Base-by-base conservation (phyloP, 108 stramenopile species). In the Cyclotella kingstonii region DNA sequence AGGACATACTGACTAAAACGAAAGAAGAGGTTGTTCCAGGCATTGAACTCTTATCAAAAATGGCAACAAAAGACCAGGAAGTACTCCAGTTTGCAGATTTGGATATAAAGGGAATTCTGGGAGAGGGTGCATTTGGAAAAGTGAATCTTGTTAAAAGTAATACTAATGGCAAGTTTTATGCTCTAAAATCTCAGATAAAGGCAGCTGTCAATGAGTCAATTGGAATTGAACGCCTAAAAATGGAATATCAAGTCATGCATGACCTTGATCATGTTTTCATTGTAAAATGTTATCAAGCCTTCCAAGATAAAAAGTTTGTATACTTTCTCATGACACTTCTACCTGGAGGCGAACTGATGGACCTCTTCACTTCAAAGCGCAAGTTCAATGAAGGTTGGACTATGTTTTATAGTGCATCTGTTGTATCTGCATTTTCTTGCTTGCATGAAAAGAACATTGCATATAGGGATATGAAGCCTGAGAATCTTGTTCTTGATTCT, bases 401-500 rank as follows among this genome's bases (percentile, higher is more conserved):
- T 18, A 40, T 44, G 10, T 81, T 81, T 48, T 81, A 78, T 36
- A 36, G 45, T 9, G 75, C 63, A 18, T 63, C 66, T 21, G 84
- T 85, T 9, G 23, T 85, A 17, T 43, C 63, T n/a, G 81, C 71
- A 4, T 82, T 82, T 55, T 33, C 42, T n/a, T 57, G 65, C 65
- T 41, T 73, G 9, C 71, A 73, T 22, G 28, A 41, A n/a, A 58
- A 51, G 26, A 45, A 63, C 29, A 85, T 93, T 36, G 81, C 85
- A 1, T 87, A 87, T 62, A 78, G 86, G 30, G 86, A 87, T 62
- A 54, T 87, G 34, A 87, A 87, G 68, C 82, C 82, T 1, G 86
- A 87, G 66, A 87, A 87, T 68, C 45, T 84, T 23, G 69, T 86
- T 5, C 52, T 87, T 10, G 86, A 84, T 58, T 27, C 26, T 17